Percentiles rank a stretch among this genome's conserved stretches.
phyloP scores from a whole-genome alignment of 306 rosid genomes.

The Quercus cerris region DNA sequence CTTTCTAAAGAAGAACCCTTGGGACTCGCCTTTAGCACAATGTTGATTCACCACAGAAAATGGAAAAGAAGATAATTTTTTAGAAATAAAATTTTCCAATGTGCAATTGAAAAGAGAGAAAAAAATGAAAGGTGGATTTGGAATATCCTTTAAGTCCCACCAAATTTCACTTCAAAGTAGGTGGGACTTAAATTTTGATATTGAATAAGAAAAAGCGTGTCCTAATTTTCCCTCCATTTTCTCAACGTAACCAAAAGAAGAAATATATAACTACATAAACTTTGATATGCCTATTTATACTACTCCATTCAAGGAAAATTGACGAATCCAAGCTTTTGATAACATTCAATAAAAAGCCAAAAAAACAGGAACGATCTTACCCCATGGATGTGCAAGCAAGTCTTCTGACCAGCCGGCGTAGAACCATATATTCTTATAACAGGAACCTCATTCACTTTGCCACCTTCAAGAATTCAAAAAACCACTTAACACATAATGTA shows the following conservation, averaged over 20 bases:
- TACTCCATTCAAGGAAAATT: not conserved
- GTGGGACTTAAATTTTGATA: not conserved
- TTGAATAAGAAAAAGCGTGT: not conserved
- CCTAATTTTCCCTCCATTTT: not conserved
- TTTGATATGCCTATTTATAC: not conserved
- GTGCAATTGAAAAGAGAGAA: not conserved
- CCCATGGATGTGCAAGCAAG: conserved; percentile 85
- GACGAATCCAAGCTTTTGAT: not conserved
- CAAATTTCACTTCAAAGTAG: not conserved
- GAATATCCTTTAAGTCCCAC: too few species aligned
- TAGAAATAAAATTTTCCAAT: not conserved
- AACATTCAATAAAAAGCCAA: not conserved
- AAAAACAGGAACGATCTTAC: conserved; percentile 40
- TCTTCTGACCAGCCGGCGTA: conserved; percentile 91
- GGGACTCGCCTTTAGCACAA: not conserved
- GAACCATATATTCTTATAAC: conserved; percentile 84
- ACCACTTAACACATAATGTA: not conserved
- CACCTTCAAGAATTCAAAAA: conserved; percentile 42
- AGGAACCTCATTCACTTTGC: conserved; percentile 80
- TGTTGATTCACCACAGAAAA: not conserved
- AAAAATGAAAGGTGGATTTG: not conserved
- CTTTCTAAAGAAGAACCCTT: too few species aligned
- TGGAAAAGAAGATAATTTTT: not conserved
- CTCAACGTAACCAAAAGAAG: not conserved
- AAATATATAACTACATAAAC: not conserved